Evolutionary conservation across 1,139 yeast species (phyloP), one percentile per base, ranked within the genome.

Genomic region (Yamadazyma songkhlaensis): DNA sequence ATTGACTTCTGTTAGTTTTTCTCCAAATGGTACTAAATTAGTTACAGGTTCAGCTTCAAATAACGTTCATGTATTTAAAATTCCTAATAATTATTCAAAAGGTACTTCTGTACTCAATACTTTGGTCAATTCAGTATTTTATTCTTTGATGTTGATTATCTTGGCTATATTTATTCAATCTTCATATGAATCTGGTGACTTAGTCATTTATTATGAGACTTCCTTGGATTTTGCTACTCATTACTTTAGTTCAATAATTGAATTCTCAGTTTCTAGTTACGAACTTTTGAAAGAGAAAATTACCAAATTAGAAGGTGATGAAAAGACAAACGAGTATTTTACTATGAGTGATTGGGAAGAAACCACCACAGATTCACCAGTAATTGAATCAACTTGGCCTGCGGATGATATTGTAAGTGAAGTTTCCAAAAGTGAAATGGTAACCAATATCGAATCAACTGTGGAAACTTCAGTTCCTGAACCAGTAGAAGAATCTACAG

Each of bases 31-130:
- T 10, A 64, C 74, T 29, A 47, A 74, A 39, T 63, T 89, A 35
- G 95, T 90, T 1, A 77, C 90, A 11, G 84, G 82, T 0, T 84
- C 95, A 33, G 95, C 94, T 2, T 87, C 95, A 2, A 84, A 85
- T 44, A 74, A 88, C 1, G 74, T 89, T 29, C 78, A 74, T 46
- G 79, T 88, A 6, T 63, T 80, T 42, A 71, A 67, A 41, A 57
- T 87, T 17, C 90, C 94, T 3, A 61, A 60, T n/a, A 71, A 69
- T 21, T 68, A 68, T 45, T 64, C 74, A 2, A 57, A 57, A 9
- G 68, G 77, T 2, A 66, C 67, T 34, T 74, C 84, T 1, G 38
- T 58, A 22, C 54, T 70, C 36, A 73, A 75, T 13, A 54, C 69
- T 9, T 46, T 74, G 29, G 54, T 73, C 52, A 60, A 58, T 37